Conservation (phyloP, 163 green algal species). For the Volvox carteri region DNA sequence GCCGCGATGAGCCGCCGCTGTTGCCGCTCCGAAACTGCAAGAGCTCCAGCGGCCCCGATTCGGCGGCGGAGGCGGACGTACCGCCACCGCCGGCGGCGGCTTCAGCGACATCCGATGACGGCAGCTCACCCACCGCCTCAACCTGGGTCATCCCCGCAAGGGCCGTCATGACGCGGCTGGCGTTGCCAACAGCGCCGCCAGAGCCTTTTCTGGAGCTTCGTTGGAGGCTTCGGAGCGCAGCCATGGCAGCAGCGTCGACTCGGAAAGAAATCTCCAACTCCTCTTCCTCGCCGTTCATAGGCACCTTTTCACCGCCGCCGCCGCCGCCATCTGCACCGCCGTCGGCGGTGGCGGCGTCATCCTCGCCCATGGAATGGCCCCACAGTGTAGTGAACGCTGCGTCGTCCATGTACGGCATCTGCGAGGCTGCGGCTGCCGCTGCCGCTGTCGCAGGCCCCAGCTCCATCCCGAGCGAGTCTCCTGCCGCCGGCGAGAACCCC, state of each 20-base stretch:
- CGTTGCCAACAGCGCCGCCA: not conserved
- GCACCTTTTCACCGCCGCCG: not conserved
- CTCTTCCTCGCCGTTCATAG: not conserved
- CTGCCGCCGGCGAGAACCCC: not conserved
- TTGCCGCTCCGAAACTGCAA: constrained; percentile 10
- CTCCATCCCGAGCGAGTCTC: not conserved
- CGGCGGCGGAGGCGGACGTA: not conserved
- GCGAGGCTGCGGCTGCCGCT: not conserved
- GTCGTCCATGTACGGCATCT: not conserved
- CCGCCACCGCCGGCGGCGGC: too few species aligned
- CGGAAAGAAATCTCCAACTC: constrained; percentile 9
- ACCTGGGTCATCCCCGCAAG: not conserved
- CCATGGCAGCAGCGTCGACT: not conserved
- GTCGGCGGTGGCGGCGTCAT: not conserved
- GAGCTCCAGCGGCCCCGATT: not conserved
- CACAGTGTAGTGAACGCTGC: not conserved
- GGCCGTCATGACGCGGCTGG: not conserved
- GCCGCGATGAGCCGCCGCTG: not conserved
- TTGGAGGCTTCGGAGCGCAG: not conserved
- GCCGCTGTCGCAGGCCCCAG: not conserved
- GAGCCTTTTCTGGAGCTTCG: not conserved
- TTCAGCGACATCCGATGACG: too few species aligned
- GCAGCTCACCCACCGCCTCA: not conserved
- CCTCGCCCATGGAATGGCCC: not conserved
- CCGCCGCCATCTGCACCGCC: not conserved